These are phyloP conservation scores for Gardenia jasminoides DNA, from an alignment of 257 asterid species.

Conservation along the genomic window DNA sequence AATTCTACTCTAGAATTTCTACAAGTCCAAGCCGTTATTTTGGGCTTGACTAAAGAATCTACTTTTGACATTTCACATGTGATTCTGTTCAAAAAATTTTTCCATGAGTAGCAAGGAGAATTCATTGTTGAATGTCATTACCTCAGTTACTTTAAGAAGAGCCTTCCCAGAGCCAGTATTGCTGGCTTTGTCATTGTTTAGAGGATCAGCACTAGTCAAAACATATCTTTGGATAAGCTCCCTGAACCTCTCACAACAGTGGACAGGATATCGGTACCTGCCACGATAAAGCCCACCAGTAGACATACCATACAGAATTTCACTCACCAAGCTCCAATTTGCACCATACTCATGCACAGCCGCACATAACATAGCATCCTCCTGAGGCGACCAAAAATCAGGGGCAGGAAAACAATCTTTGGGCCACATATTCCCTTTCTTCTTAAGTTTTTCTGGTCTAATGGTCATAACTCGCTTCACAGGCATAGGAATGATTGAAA, in stretches of 20 bases:
- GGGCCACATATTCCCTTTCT: slow-evolving; percentile 63
- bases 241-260: slow-evolving; percentile 95
- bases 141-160: slow-evolving; percentile 92
- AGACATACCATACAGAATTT: slow-evolving; percentile 60
- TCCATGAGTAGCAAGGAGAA: neutral
- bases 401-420: slow-evolving; percentile 70
- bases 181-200: slow-evolving; percentile 62
- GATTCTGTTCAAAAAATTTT: neutral
- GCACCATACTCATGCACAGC: slow-evolving; percentile 83
- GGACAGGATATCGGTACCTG: slow-evolving; percentile 78
- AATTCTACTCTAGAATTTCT: neutral
- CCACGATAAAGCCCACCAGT: slow-evolving; percentile 87
- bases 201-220: slow-evolving; percentile 56
- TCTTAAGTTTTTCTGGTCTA: slow-evolving; percentile 73
- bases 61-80: neutral
- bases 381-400: slow-evolving; percentile 80
- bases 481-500: slow-evolving; percentile 63
- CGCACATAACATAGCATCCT: slow-evolving; percentile 84
- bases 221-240: slow-evolving; percentile 80
- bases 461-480: slow-evolving; percentile 62
- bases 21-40: neutral
- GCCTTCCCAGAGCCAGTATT: slow-evolving; percentile 64
- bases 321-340: slow-evolving; percentile 88
- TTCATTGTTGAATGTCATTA: slow-evolving; percentile 24
- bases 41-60: neutral